These are phyloP conservation scores for Helotiales sp. DNA, from an alignment of 2,329 filamentous ascomycete species.

Conservation along the genomic window DNA sequence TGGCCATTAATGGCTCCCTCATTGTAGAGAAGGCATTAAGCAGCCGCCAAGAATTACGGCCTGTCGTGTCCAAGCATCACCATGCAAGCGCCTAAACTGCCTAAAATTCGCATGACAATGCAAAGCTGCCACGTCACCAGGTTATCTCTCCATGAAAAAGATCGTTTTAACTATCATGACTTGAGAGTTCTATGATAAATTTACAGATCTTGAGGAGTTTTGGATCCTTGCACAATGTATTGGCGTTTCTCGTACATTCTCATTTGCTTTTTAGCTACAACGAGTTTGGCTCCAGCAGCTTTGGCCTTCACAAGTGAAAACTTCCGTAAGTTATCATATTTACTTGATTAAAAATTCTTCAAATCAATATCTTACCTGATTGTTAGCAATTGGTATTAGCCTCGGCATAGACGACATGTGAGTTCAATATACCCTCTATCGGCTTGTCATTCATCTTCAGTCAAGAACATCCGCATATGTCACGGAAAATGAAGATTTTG, in stretches of 20 bases:
- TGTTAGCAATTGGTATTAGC: conserved; percentile 5
- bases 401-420: not conserved
- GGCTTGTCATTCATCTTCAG: not conserved
- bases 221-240: too few relatives aligned
- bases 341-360: not conserved
- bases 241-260: not conserved
- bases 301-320: not conserved
- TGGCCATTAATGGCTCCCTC: too few relatives aligned
- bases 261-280: not conserved
- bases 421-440: not conserved
- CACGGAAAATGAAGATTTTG: not conserved
- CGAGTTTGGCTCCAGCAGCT: not conserved
- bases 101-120: too few relatives aligned
- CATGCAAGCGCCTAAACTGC: too few relatives aligned
- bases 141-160: too few relatives aligned
- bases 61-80: too few relatives aligned
- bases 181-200: too few relatives aligned
- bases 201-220: too few relatives aligned
- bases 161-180: too few relatives aligned
- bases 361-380: not conserved
- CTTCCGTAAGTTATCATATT: not conserved
- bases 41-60: too few relatives aligned
- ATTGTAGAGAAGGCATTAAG: too few relatives aligned
- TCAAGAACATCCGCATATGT: not conserved
- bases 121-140: too few relatives aligned